Evolutionary conservation across 2,329 filamentous ascomycete genomes (phyloP).

Genomic region (Hypoxylon sp.): DNA sequence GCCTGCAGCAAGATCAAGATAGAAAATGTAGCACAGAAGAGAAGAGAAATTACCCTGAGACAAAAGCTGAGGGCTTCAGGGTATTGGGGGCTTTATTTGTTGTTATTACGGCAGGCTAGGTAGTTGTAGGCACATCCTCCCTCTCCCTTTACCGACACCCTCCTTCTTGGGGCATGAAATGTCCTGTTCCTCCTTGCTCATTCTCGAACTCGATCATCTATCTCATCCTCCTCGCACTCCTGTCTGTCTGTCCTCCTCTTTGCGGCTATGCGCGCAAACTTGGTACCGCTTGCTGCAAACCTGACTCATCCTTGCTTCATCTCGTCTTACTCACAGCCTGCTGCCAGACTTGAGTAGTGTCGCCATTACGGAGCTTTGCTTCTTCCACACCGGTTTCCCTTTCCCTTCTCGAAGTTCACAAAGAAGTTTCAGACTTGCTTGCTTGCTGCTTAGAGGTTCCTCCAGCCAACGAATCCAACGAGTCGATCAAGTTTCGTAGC

Average conservation of each 20-base stretch:
- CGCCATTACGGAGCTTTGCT: background rate
- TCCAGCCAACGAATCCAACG: slow-evolving; percentile 1
- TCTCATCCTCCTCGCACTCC: background rate
- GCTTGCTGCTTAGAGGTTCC: background rate
- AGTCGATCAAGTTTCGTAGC: slow-evolving; percentile 9
- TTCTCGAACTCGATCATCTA: background rate
- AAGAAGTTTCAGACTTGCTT: slow-evolving; percentile 1
- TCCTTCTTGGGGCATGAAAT: slow-evolving; percentile 7
- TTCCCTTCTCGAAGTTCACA: slow-evolving; percentile 1
- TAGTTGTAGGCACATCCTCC: slow-evolving; percentile 33
- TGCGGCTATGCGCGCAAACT: background rate
- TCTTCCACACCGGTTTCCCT: background rate
- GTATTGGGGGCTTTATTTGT: slow-evolving; percentile 26
- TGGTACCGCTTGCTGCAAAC: background rate
- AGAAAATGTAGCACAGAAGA: background rate
- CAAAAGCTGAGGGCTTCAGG: slow-evolving; percentile 8
- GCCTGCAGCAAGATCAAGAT: background rate
- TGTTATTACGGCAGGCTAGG: slow-evolving; percentile 36
- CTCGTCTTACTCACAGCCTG: background rate
- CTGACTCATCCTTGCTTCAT: background rate
- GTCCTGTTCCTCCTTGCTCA: slow-evolving; percentile 18
- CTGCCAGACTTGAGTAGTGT: background rate
- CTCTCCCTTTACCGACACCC: slow-evolving; percentile 6
- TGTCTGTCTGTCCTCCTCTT: background rate
- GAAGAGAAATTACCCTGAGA: slow-evolving; percentile 9